These are phyloP conservation scores for Nymphaea colorata DNA, from an alignment of 164 flowering plant species.

Conservation along the genomic window DNA sequence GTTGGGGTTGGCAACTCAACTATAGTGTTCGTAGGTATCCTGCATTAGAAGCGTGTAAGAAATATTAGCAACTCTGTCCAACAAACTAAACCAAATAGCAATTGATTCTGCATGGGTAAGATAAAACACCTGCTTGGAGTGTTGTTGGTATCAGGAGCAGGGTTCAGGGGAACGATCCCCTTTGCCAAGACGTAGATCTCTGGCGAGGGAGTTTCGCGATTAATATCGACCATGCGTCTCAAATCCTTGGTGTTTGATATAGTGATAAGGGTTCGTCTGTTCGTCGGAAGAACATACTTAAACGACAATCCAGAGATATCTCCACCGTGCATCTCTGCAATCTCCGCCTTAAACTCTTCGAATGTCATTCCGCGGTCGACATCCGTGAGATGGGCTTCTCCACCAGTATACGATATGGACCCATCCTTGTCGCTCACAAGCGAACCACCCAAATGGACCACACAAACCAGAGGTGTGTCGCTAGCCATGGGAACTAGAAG, in stretches of 20 bases:
- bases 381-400: constrained; percentile 70
- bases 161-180: constrained; percentile 21
- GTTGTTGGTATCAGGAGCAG: constrained; percentile 13
- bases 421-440: constrained; percentile 56
- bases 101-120: neutral
- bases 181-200: constrained; percentile 45
- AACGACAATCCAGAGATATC: constrained; percentile 28
- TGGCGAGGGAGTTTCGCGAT: constrained; percentile 42
- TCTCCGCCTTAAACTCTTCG: constrained; percentile 48
- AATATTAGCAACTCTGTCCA: neutral
- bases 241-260: constrained; percentile 51
- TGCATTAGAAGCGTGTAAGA: constrained; percentile 15
- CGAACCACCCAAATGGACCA: constrained; percentile 48
- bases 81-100: neutral
- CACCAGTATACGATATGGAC: constrained; percentile 47
- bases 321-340: constrained; percentile 53
- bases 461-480: neutral
- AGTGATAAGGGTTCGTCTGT: constrained; percentile 49
- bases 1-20: constrained; percentile 28
- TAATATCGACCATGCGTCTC: constrained; percentile 58
- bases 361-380: constrained; percentile 36
- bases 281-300: constrained; percentile 76
- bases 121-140: constrained; percentile 29
- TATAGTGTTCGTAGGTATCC: constrained; percentile 25
- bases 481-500: neutral